Evolutionary conservation across 306 rosid species (phyloP), one percentile per base, ranked within the genome.

Genomic region (Cucurbita moschata): DNA sequence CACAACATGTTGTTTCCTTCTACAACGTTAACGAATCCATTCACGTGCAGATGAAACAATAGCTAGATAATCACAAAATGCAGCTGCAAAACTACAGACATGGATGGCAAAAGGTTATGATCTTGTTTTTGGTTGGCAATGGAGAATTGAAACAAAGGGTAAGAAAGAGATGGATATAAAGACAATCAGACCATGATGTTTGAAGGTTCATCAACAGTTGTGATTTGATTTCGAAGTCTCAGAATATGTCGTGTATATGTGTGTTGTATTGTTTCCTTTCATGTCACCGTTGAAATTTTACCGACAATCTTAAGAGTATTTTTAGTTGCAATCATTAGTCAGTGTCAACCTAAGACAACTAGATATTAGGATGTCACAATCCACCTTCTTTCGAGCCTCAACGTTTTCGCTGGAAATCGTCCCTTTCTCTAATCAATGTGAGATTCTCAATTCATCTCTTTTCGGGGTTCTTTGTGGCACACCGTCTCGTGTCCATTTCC

Each of bases 21-120:
- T 70, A 75, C 46, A 14, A 75, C 67, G 59, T 75, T 77, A 23
- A 8, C 14, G 15, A 63, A 65, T 65, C 52, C 51, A 11, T n/a
- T 43, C 44, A 43, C 52, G 38, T 65, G 72, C 72, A 65, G 53
- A 43, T 5, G 53, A 65, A 43, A 65, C 8, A 38, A 65, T 42
- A 64, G 15, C 8, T 42, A 64, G 71, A 64, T 18, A 15, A n/a
- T 64, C 51, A 64, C 15, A 18, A n/a, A 10, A 64, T 42, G 51
- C 15, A n/a, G 30, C 35, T 39, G n/a, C 16, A 19, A 42, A 61
- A 35, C 46, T 11, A 61, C 39, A 18, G 72, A 65, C 2, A 65
- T 43, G 23, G 37, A 65, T 65, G 71, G 37, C 18, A 60, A 26
- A 12, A 61, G 1, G 46, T 61, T 61, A 43, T 61, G 68, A 61